Evolutionary conservation across 208 protist genomes (phyloP), one percentile per base, ranked within the genome.

Genomic region (Borovskyia barvae): DNA sequence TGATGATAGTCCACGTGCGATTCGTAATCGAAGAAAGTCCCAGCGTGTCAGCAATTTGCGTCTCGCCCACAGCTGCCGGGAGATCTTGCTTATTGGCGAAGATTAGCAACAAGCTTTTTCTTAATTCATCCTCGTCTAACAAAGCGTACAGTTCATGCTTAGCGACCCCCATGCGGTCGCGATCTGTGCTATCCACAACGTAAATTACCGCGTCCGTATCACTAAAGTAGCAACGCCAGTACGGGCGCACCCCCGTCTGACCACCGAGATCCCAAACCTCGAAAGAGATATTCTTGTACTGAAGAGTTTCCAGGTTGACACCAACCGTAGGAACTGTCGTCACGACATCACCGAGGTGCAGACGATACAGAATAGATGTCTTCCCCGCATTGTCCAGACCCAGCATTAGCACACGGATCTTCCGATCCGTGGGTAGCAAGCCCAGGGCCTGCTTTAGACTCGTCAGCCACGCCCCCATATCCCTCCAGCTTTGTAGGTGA

Each of bases 261-360:
- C 97, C 97, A 20, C 90, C 88, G 11, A 99, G 92, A 72, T 99
- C 98, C 97, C 98, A 99, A 48, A 99, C 93, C 48, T 97, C 97
- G 64, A 99, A 99, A 26, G 83, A 97, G 65, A 99, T 92, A 47
- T 98, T 98, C 72, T 99, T 99, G 83, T 98, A 99, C 61, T 98
- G 67, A 22, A 99, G 72, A 4, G 83, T 96, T 46, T 99, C 97
- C 22, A 99, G 81, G 80, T 99, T 98, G 75, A 99, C 97, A 8
- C 97, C 94, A 22, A 99, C 97, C 1, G 98, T 99, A 0, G 97
- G 97, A 8, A 98, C 97, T 5, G 97, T 99, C 1, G 94, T 96
- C 24, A 99, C 96, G 14, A 98, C 85, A 80, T 98, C 90, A n/a
- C 95, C 96, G 6, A 99, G 75, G 57, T 99, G 98, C 29, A 99